Conservation (phyloP, 179 eudicot genomes). For the Silene vulgaris region DNA sequence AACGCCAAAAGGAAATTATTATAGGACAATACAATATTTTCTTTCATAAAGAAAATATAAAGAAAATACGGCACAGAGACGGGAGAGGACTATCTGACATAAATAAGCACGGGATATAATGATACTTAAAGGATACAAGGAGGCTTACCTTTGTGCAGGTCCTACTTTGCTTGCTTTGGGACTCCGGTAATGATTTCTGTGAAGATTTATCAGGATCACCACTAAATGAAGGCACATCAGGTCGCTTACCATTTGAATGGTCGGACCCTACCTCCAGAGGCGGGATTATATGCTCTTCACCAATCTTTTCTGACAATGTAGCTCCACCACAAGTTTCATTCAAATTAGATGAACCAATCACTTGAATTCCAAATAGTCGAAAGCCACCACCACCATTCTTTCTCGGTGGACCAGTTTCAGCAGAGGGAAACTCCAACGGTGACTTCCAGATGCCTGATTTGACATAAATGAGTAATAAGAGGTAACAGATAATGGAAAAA, state of each 20-base stretch:
- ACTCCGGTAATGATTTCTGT: slow-evolving; percentile 48
- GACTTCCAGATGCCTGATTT: slow-evolving; percentile 61
- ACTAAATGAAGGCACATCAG: slow-evolving; percentile 54
- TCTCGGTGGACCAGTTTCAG: slow-evolving; percentile 50
- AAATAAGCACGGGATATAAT: not conserved
- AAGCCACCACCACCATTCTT: slow-evolving; percentile 47
- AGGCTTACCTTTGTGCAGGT: slow-evolving; percentile 83
- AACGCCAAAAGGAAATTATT: not conserved
- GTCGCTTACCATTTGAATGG: slow-evolving; percentile 39
- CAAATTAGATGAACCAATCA: slow-evolving; percentile 39
- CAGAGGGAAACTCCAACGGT: slow-evolving; percentile 36
- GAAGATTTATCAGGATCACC: slow-evolving; percentile 73
- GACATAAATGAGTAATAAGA: not conserved
- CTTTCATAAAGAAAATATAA: not conserved
- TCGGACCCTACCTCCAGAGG: slow-evolving; percentile 56
- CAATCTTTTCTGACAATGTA: slow-evolving; percentile 24
- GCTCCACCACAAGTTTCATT: slow-evolving; percentile 39
- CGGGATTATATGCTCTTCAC: slow-evolving; percentile 43
- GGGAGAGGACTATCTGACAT: not conserved
- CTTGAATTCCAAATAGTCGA: slow-evolving; percentile 78
- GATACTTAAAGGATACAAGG: not conserved
- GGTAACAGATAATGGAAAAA: not conserved
- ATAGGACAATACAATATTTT: not conserved
- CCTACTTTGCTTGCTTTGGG: slow-evolving; percentile 61
- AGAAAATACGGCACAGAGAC: not conserved